Percentiles rank a stretch among this genome's conserved stretches.
These are phyloP conservation scores for Pleurotus tuber-regium DNA, from an alignment of 768 basidiomycete genomes.

Conservation along the genomic window DNA sequence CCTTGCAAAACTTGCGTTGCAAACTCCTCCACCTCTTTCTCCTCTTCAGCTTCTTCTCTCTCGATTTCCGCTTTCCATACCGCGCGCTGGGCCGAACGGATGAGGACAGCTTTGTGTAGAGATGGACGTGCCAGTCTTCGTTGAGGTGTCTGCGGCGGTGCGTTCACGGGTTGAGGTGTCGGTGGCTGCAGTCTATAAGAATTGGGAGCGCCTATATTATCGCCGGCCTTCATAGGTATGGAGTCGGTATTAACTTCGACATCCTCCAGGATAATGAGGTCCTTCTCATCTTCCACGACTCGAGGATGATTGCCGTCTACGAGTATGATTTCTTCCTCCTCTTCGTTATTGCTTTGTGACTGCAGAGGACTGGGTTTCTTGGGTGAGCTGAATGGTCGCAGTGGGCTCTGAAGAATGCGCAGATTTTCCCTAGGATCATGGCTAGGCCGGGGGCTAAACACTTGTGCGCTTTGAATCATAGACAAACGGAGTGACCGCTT, in stretches of 20 bases:
- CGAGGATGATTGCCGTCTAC: constrained; percentile 66
- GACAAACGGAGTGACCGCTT: constrained; percentile 54
- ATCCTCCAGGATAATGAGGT: constrained; percentile 71
- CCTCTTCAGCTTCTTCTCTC: constrained; percentile 48
- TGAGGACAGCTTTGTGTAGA: constrained; percentile 67
- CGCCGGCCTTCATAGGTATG: constrained; percentile 9
- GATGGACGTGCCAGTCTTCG: constrained; percentile 37
- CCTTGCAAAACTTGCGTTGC: constrained; percentile 28
- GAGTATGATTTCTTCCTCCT: constrained; percentile 52
- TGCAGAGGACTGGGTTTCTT: constrained; percentile 10
- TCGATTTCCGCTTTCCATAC: constrained; percentile 51
- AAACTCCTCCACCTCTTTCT: constrained; percentile 46
- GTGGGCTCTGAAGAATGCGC: constrained; percentile 57
- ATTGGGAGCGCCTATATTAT: too few relatives aligned
- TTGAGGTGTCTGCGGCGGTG: constrained; percentile 32
- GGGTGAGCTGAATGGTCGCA: constrained; percentile 20
- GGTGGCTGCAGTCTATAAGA: too few relatives aligned
- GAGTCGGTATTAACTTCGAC: constrained; percentile 33
- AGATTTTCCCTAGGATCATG: constrained; percentile 62
- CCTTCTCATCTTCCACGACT: constrained; percentile 67
- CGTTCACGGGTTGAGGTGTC: constrained; percentile 18
- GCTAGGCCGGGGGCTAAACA: constrained; percentile 66
- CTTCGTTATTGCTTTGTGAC: constrained; percentile 23
- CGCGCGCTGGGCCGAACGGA: constrained; percentile 66
- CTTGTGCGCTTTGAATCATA: constrained; percentile 73